These are phyloP conservation scores for Isatis tinctoria DNA, from an alignment of 345 rosid species.

Conservation along the genomic window DNA sequence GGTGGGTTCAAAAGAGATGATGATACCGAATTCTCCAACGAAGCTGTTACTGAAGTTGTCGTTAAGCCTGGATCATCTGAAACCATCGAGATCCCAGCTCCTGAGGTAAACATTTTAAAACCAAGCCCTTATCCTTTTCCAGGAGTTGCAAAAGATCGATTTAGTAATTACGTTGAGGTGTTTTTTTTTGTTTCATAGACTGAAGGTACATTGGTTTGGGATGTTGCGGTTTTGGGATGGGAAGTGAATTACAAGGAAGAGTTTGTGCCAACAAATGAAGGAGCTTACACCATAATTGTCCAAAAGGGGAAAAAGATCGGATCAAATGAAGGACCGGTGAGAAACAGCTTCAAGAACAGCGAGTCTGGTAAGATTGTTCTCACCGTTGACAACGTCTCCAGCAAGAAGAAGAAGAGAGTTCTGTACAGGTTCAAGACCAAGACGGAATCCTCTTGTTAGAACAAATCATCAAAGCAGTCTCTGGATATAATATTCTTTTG, in stretches of 20 bases:
- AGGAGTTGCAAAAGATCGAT: neutral
- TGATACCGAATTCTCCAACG: slow-evolving; percentile 58
- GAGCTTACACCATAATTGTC: slow-evolving; percentile 70
- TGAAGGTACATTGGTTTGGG: slow-evolving; percentile 69
- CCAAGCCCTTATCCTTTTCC: neutral
- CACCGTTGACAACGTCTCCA: slow-evolving; percentile 52
- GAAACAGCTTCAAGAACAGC: slow-evolving; percentile 63
- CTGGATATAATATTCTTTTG: slow-evolving; percentile 24
- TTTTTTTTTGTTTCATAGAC: slow-evolving; percentile 25
- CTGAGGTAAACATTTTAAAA: slow-evolving; percentile 40
- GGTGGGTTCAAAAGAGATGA: slow-evolving; percentile 79
- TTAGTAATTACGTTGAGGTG: neutral
- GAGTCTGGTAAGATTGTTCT: slow-evolving; percentile 70
- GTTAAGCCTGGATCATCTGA: slow-evolving; percentile 65
- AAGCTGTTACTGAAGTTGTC: slow-evolving; percentile 47
- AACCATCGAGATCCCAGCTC: slow-evolving; percentile 56
- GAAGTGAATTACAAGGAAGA: slow-evolving; percentile 92
- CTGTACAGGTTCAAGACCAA: slow-evolving; percentile 69
- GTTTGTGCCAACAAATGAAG: slow-evolving; percentile 66
- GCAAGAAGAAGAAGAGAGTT: slow-evolving; percentile 82
- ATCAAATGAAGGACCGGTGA: slow-evolving; percentile 42
- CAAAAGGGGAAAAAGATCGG: slow-evolving; percentile 66
- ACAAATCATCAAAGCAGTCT: neutral
- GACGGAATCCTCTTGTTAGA: slow-evolving; percentile 34
- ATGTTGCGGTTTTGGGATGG: slow-evolving; percentile 68